phyloP scores from a whole-genome alignment of 75 land plant species.

The Sequoia sempervirens region DNA sequence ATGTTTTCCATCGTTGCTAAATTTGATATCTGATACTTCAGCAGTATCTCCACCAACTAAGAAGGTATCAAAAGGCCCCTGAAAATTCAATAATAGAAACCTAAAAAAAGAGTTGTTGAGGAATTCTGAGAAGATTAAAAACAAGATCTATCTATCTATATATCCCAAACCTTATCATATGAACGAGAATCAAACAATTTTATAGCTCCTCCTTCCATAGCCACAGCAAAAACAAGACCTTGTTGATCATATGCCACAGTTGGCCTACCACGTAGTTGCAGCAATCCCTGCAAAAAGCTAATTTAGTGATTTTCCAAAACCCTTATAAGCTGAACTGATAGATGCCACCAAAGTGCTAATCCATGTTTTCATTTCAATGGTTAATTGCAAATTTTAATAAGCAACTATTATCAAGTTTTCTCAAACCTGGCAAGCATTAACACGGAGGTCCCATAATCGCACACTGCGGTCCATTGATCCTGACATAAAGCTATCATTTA shows the following conservation, averaged over 20 bases:
- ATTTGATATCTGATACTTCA: conserved; percentile 93
- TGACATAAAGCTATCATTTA: conserved; percentile 98
- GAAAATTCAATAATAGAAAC: conserved; percentile 6
- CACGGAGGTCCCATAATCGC: conserved; percentile 97
- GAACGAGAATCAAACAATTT: conserved; percentile 96
- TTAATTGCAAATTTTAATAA: not conserved
- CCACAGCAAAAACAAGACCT: conserved; percentile 98
- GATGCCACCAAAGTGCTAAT: not conserved
- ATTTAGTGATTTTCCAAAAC: not conserved
- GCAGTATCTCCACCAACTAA: conserved; percentile 94
- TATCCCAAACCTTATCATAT: conserved; percentile 76
- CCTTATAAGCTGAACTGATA: not conserved
- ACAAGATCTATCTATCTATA: not conserved
- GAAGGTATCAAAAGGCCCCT: conserved; percentile 99
- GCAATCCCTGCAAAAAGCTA: conserved; percentile 61
- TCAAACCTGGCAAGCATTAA: conserved; percentile 94
- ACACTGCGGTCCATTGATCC: conserved; percentile 96
- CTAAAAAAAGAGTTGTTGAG: not conserved
- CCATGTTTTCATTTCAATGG: not conserved
- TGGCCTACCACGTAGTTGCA: conserved; percentile 87
- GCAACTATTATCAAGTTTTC: conserved; percentile 1
- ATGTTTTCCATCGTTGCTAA: conserved; percentile 95
- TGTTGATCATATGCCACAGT: conserved; percentile 98
- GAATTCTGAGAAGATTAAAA: conserved; percentile 2
- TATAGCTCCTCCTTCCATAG: conserved; percentile 99